Base-by-base conservation (phyloP, 2,329 filamentous ascomycete genomes). In the Colletotrichum shisoi region DNA sequence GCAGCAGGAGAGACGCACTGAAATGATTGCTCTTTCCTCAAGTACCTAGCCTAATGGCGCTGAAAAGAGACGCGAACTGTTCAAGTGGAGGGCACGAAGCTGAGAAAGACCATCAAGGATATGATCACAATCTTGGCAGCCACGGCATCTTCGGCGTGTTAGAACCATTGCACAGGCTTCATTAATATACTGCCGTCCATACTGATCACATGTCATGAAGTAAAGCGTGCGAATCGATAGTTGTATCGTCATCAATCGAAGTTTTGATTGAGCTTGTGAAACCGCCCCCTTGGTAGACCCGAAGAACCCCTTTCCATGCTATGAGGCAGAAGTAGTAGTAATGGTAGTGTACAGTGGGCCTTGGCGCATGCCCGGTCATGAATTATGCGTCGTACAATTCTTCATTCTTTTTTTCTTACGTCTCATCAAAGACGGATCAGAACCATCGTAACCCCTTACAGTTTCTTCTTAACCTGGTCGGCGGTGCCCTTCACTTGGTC, bases 401-500 rank as follows among this genome's bases (percentile, higher is more conserved):
- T 11, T 21, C 42, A 9, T 45, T n/a, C n/a, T n/a, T 13, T 8
- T 19, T 9, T 57, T 13, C 13, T 19, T 3, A 11, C 9, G 24
- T 31, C 21, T 24, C 51, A 13, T 24, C 6, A 13, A 13, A 3
- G 7, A 17, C 31, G 31, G 2, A 34, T 34, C 31, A 34, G 2
- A 34, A 34, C 8, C 7, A 3, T 34, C 31, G 8, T 8, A 5
- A 6, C 27, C 8, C 9, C 4, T 71, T 71, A 76, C 56, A 75
- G 46, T 67, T 74, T 77, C 65, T 72, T 71, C 74, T 78, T 75
- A 9, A 73, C 69, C 72, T 80, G 70, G 61, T 76, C 89, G 0
- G 77, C 77, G 37, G 74, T 72, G 1, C 81, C 82, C 71, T 84
- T 77, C 1, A 77, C 76, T 71, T 81, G 76, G n/a, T 77, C 78